Evolutionary conservation across 73 alveolate genomes (phyloP), one percentile per base, ranked within the genome.

Genomic region (Paramecium octaurelia): DNA sequence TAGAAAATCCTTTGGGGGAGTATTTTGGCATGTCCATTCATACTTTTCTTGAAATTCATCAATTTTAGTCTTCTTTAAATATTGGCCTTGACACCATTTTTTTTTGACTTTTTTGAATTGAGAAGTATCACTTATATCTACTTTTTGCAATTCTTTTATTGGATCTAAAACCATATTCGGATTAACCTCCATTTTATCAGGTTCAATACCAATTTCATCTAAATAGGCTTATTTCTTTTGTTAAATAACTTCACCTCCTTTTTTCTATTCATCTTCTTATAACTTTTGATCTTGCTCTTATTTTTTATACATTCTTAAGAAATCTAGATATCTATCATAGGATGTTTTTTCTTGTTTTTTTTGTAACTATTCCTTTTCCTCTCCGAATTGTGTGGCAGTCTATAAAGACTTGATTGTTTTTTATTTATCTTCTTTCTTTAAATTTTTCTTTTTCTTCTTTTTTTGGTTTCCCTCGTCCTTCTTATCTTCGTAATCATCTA

Each of bases 21-120:
- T 64, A 38, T 87, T 87, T 23, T 42, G 21, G 40, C 88, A 87
- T 36, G 48, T 73, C 93, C 93, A 87, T 60, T 87, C 87, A 58
- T 75, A 34, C 6, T 87, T 24, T 42, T 87, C 48, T 34, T 54
- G 23, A 54, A 54, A 54, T 16, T 64, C 76, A 58, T 57, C 86
- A 18, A 43, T 77, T 42, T 60, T 59, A 14, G 88, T 34, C 10
- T 58, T 31, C 27, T 42, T 54, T 87, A 64, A 87, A 64, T 54
- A 87, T 40, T 76, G 27, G 8, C 93, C 93, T 64, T 77, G 42
- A 31, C 86, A 42, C 29, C 59, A 69, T 40, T 87, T 60, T 68
- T 87, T 87, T 64, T 35, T 60, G 14, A 87, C 93, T 42, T 58
- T 76, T 68, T 57, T 57, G 36, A 87, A 60, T 64, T 75, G 21